Base-by-base conservation (phyloP, 2,329 filamentous ascomycete genomes). In the Periconia macrospinosa region DNA sequence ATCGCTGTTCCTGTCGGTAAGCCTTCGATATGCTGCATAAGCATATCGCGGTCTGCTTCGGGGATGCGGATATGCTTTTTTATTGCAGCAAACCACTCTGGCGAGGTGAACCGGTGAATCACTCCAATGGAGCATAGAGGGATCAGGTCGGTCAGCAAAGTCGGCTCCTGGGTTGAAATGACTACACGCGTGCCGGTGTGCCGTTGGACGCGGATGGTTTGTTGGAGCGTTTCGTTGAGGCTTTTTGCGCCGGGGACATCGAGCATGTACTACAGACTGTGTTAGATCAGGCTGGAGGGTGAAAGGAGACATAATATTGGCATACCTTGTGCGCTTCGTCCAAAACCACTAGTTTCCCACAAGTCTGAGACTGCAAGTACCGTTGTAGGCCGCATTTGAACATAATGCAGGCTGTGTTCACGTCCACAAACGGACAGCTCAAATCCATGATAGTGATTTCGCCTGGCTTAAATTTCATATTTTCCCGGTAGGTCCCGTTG, bases 101-200 rank as follows among this genome's bases (percentile, higher is more conserved):
- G 87, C 0, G 83, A 86, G 0, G 79, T 85, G 69, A 92, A 92
- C 0, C 86, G 81, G 64, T 92, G 89, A 0, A 92, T 84, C 15
- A 92, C 79, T 0, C 85, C 88, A n/a, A 89, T 75, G 1, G 84
- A 86, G 68, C 86, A 91, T 0, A 93, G 76, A 50, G 91, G 88
- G 0, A 93, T 79, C 0, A 94, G 79, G 15, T 81, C 79, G 0
- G 85, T 83, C 0, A 86, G 87, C 3, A 92, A 79, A 0, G 87
- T 90, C 0, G 89, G 90, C 62, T 93, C 90, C 65, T 94, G 89
- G 0, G 89, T 93, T 0, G 88, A 86, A 30, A 93, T 86, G 41
- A 92, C 67, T 6, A 92, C 78, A 0, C 89, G 81, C 0, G 82
- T 79, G 1, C 81, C 88, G 1, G 86, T 72, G 65, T 93, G 90